These are phyloP conservation scores for Penicillium antarcticum DNA, from an alignment of 495 filamentous ascomycete species.

Conservation along the genomic window DNA sequence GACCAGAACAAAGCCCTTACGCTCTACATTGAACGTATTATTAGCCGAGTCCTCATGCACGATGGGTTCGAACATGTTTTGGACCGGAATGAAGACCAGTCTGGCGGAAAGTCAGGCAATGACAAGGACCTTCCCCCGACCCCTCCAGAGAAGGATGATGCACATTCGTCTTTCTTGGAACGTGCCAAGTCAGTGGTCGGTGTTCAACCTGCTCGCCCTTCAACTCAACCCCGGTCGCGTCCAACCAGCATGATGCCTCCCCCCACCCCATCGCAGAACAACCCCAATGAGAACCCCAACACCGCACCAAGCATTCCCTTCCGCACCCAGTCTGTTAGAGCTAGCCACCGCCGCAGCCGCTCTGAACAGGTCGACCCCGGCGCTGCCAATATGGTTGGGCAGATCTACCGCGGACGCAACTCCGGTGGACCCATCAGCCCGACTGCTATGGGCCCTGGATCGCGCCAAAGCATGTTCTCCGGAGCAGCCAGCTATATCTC, in stretches of 20 bases:
- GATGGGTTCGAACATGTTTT: slow-evolving; percentile 92
- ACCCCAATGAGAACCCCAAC: slow-evolving; percentile 62
- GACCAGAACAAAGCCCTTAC: slow-evolving; percentile 97
- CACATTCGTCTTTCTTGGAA: slow-evolving; percentile 60
- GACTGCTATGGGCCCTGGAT: slow-evolving; percentile 42
- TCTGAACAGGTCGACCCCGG: slow-evolving; percentile 66
- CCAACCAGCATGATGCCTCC: slow-evolving; percentile 62
- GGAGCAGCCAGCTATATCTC: slow-evolving; percentile 38
- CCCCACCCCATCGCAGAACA: slow-evolving; percentile 30
- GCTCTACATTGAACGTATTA: slow-evolving; percentile 97
- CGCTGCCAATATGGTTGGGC: slow-evolving; percentile 70
- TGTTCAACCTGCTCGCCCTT: slow-evolving; percentile 35
- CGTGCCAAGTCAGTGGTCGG: slow-evolving; percentile 71
- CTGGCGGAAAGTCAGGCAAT: slow-evolving; percentile 24
- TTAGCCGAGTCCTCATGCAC: slow-evolving; percentile 87
- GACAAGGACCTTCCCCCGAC: slow-evolving; percentile 87
- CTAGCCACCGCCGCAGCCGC: slow-evolving; percentile 55
- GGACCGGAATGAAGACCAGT: slow-evolving; percentile 59
- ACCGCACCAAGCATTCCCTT: slow-evolving; percentile 85
- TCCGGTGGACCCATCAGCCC: slow-evolving; percentile 56
- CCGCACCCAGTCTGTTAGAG: slow-evolving; percentile 61
- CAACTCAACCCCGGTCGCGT: slow-evolving; percentile 50
- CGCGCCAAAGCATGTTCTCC: slow-evolving; percentile 45
- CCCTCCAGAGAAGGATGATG: slow-evolving; percentile 60
- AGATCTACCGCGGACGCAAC: slow-evolving; percentile 75